phyloP scores from a whole-genome alignment of 1,139 yeast species.

The Blastobotrys indianensis region DNA sequence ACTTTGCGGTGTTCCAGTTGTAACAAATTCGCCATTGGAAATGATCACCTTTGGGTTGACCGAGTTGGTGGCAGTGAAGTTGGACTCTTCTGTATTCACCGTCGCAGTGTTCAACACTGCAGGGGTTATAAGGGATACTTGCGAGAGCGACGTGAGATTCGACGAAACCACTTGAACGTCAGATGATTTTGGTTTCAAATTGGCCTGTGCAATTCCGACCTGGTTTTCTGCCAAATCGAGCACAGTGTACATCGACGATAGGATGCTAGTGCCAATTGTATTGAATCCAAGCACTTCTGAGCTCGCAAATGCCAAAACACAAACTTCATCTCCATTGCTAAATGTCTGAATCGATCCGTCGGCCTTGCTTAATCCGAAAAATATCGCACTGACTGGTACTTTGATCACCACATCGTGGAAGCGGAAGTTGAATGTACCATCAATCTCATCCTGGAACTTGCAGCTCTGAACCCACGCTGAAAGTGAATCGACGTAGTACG shows the following conservation, averaged over 20 bases:
- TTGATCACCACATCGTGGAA: constrained; percentile 50
- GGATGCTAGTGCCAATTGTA: constrained; percentile 56
- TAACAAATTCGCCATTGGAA: constrained; percentile 10
- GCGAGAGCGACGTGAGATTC: background rate
- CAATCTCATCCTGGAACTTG: constrained; percentile 34
- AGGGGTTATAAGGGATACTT: constrained; percentile 1
- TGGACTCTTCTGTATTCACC: background rate
- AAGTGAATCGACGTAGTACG: constrained; percentile 16
- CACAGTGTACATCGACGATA: constrained; percentile 53
- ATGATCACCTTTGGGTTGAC: constrained; percentile 6
- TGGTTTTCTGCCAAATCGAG: constrained; percentile 57
- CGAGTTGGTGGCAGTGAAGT: background rate
- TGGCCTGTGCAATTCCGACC: constrained; percentile 52
- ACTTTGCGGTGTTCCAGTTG: constrained; percentile 3
- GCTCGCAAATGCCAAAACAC: constrained; percentile 53
- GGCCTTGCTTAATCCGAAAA: constrained; percentile 37
- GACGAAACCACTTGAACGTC: background rate
- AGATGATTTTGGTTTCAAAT: background rate
- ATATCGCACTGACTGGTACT: constrained; percentile 49
- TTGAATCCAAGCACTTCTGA: constrained; percentile 47
- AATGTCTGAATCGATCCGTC: constrained; percentile 31
- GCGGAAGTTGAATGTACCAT: constrained; percentile 51
- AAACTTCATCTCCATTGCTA: constrained; percentile 48
- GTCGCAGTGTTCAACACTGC: background rate
- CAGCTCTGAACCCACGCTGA: constrained; percentile 60